Percentiles rank a stretch among this genome's conserved stretches.
These are phyloP conservation scores for Cladosporium colombiae DNA, from an alignment of 2,329 filamentous ascomycete genomes.

Conservation along the genomic window DNA sequence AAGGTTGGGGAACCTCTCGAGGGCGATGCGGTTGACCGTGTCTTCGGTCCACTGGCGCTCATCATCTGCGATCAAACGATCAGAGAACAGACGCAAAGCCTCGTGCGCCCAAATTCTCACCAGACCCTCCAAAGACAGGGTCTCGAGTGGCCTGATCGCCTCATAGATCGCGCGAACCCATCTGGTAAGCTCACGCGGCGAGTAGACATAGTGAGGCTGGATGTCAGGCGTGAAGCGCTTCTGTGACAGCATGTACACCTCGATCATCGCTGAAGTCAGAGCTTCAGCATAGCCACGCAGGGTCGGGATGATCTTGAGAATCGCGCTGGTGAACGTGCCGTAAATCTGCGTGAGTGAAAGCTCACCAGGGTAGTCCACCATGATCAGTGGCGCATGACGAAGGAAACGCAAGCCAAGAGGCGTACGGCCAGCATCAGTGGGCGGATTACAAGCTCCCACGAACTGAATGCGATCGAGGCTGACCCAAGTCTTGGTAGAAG, in stretches of 20 bases:
- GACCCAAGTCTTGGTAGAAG: slow-evolving; percentile 96
- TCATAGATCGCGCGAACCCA: slow-evolving; percentile 99
- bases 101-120: slow-evolving; percentile 98
- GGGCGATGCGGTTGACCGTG: slow-evolving; percentile 78
- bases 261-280: slow-evolving; percentile 96
- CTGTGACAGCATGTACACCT: slow-evolving; percentile 93
- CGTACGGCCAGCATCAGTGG: slow-evolving; percentile 94
- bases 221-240: slow-evolving; percentile 93
- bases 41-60: slow-evolving; percentile 95
- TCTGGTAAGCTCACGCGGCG: slow-evolving; percentile 93
- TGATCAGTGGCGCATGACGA: slow-evolving; percentile 94
- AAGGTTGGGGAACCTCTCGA: slow-evolving; percentile 93
- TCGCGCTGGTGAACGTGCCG: slow-evolving; percentile 93
- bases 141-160: slow-evolving; percentile 89
- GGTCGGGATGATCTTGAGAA: slow-evolving; percentile 94
- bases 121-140: slow-evolving; percentile 82
- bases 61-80: slow-evolving; percentile 91
- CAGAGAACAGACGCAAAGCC: slow-evolving; percentile 92
- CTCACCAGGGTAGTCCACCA: slow-evolving; percentile 99
- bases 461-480: slow-evolving; percentile 98
- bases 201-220: slow-evolving; percentile 98
- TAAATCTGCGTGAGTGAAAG: slow-evolving; percentile 95
- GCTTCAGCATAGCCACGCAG: slow-evolving; percentile 93
- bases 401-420: slow-evolving; percentile 92
- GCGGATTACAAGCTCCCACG: slow-evolving; percentile 97